Conservation (phyloP, 1,284 basidiomycete genomes). For the Puccinia horiana region DNA sequence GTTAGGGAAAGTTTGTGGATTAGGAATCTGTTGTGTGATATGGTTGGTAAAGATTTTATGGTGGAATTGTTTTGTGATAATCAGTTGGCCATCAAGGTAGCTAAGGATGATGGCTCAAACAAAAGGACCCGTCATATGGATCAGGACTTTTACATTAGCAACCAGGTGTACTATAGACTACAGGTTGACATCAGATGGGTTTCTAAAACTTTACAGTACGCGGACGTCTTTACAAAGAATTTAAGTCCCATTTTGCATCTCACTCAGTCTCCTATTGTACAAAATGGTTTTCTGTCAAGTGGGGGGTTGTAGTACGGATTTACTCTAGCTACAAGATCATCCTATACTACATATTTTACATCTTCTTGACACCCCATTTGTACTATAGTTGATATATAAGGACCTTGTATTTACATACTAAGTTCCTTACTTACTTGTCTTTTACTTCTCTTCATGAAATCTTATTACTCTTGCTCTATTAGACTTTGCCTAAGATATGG, state of each 20-base stretch:
- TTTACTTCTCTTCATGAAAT: too few species aligned
- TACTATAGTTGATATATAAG: too few species aligned
- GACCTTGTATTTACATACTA: too few species aligned
- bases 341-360: background rate
- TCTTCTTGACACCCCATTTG: too few species aligned
- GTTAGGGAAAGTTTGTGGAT: background rate
- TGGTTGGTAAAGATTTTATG: background rate
- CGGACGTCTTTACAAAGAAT: slow-evolving; percentile 21
- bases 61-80: background rate
- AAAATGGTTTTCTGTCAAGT: background rate
- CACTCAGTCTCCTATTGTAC: background rate
- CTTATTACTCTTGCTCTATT: too few species aligned
- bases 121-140: slow-evolving; percentile 16
- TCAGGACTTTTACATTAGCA: slow-evolving; percentile 7
- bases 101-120: background rate
- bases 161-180: background rate
- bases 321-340: background rate
- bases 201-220: background rate
- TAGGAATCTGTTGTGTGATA: background rate
- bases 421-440: too few species aligned
- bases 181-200: background rate
- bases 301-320: slow-evolving; percentile 2
- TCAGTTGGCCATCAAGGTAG: background rate
- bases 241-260: background rate
- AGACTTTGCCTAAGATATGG: too few species aligned